Evolutionary conservation across 306 rosid genomes (phyloP), one percentile per base, ranked within the genome.

Genomic region (Mucuna pruriens): DNA sequence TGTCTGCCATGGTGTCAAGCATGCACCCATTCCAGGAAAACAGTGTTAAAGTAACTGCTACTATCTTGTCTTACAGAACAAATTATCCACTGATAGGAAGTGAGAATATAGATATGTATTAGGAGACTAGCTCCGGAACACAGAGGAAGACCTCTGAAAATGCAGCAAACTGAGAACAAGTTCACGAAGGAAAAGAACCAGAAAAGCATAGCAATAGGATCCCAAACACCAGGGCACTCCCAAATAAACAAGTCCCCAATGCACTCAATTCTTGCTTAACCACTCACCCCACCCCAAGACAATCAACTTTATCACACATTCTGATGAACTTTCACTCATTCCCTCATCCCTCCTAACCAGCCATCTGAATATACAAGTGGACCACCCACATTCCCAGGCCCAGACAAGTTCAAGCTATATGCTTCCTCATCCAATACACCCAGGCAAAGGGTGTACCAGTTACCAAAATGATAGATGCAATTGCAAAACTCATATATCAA

Each of bases 391-490:
- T 31, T 72, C 31, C 64, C 31, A 75, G 68, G 69, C 29, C 3
- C 36, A 13, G 29, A 57, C 55, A 25, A 75, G 11, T 39, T 38
- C 29, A 75, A 75, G 42, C 29, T 19, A 75, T 19, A 75, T 57
- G 57, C 39, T 58, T 58, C 57, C 70, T 40, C 44, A 70, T 23
- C n/a, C 4, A 9, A 60, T 58, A 75, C 44, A 45, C 60, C 33
- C 19, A 6, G 31, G 60, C 31, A 40, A 40, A 60, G 45, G 58
- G 69, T 63, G 81, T 48, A 31, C 34, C 51, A 23, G 44, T 66
- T 19, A 67, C 46, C 79, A 40, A 73, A 83, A 65, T 29, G 60
- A 49, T 34, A 57, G 42, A 77, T 48, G 75, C 40, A 52, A 80
- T n/a, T 54, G 74, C 29, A 71, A 36, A 76, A 36, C 36, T 34